Base-by-base conservation (phyloP, 108 stramenopile species). In the Pseudonitzschia pungens region DNA sequence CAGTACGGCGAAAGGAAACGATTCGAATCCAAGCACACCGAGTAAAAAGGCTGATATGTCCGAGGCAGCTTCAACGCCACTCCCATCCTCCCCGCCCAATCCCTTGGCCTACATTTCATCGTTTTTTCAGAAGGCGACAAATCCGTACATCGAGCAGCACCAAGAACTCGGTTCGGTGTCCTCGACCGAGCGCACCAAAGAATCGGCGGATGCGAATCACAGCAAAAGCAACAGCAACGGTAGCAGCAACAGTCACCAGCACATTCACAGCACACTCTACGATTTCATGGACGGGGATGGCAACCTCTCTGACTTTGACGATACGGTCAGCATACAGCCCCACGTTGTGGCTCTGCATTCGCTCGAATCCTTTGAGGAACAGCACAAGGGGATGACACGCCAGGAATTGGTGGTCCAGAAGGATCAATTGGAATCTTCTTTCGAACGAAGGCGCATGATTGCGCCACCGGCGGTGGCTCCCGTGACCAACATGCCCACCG, bases 301-400 rank as follows among this genome's bases (percentile, higher is more conserved):
- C 4, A 65, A 33, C 6, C 22, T 67, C 24, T 67, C 66, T 21
- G 66, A 67, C 44, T 67, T 67, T 28, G 45, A 50, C 15, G 66
- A 67, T 21, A 24, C 21, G 9, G 43, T 67, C 5, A 67, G 66
- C 22, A 67, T 67, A 4, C 45, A 67, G 28, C 66, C 66, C 22
- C 45, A 67, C 44, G 22, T 67, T 18, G 42, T 50, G 14, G 9
- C 22, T 5, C 14, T 50, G 45, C 43, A 67, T 11, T 11, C 66
- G 7, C 43, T 50, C n/a, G 66, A 67, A 29, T 67, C 66, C 5
- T 67, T 67, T 50, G 66, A 67, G 21, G 45, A 67, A 50, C 43
- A 50, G 43, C 36, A 62, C 36, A 62, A 31, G 29, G 26, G 26
- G 2, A 62, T 22, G 60, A 27, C 24, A 14, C 66, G 22, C 36